A percentile compares a stretch with the other conserved stretches of the same genome.
Evolutionary conservation across 495 filamentous ascomycete genomes (phyloP).

Genomic region (Beverwykella pulmonaria): DNA sequence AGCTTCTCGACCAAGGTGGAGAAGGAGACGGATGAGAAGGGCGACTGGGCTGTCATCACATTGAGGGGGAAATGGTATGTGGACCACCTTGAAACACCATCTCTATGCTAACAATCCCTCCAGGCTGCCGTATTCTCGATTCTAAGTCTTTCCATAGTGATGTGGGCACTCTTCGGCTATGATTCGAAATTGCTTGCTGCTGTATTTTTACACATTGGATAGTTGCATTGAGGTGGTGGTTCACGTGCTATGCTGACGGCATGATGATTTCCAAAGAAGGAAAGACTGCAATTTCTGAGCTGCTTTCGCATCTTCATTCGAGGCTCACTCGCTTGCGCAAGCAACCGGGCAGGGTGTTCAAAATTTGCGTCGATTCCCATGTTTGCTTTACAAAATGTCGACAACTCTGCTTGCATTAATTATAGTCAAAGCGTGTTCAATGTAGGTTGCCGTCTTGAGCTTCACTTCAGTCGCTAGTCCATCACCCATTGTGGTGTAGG

Average conservation of each 20-base stretch:
- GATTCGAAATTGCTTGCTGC: neutral
- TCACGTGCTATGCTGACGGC: too few species aligned
- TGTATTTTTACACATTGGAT: neutral
- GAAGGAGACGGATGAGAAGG: slow-evolving; percentile 88
- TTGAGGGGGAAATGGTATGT: slow-evolving; percentile 87
- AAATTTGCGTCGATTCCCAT: too few species aligned
- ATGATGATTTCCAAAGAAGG: too few species aligned
- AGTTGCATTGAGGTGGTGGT: too few species aligned
- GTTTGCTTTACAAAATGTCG: too few species aligned
- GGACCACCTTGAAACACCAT: neutral
- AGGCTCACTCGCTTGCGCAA: too few species aligned
- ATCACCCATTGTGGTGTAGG: neutral
- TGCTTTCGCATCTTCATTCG: too few species aligned
- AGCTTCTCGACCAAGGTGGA: slow-evolving; percentile 90
- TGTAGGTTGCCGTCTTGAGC: neutral
- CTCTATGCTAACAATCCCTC: neutral
- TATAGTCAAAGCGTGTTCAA: too few species aligned
- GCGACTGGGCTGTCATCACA: slow-evolving; percentile 89
- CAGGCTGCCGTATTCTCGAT: slow-evolving; percentile 48
- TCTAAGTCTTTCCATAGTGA: slow-evolving; percentile 32
- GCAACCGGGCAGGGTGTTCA: too few species aligned
- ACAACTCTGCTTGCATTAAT: too few species aligned
- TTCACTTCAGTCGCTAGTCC: neutral
- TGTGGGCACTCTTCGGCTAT: neutral
- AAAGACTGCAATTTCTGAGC: too few species aligned